Percentiles rank a stretch among this genome's conserved stretches.
Conservation (phyloP, 805 yeast genomes). For the Lipomyces japonicus region DNA sequence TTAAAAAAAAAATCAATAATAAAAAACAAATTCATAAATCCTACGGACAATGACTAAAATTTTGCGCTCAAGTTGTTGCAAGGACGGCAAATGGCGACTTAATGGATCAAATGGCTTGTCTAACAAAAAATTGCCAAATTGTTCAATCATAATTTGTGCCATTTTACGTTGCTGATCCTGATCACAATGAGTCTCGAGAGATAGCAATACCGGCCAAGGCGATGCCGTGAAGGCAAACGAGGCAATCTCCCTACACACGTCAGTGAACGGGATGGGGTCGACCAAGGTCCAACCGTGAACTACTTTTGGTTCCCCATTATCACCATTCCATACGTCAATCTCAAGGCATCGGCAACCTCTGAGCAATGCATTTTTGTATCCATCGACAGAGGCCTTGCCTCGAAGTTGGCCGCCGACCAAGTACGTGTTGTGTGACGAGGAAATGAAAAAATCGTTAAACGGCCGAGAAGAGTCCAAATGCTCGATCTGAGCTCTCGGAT, state of each 20-base stretch:
- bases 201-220: conserved; percentile 76
- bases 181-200: conserved; percentile 79
- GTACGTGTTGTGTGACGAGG: conserved; percentile 90
- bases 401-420: conserved; percentile 83
- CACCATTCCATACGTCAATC: conserved; percentile 88
- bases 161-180: conserved; percentile 59
- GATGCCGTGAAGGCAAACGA: conserved; percentile 85
- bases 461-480: conserved; percentile 54
- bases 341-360: conserved; percentile 91
- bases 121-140: conserved; percentile 57
- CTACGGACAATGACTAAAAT: conserved; percentile 69
- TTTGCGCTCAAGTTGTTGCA: conserved; percentile 62
- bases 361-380: conserved; percentile 80
- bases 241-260: conserved; percentile 59
- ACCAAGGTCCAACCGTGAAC: conserved; percentile 86
- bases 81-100: conserved; percentile 61
- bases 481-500: conserved; percentile 22
- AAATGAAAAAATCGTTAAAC: conserved; percentile 76
- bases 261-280: conserved; percentile 59
- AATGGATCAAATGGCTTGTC: conserved; percentile 38
- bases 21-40: neutral
- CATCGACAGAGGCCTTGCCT: conserved; percentile 82
- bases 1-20: neutral
- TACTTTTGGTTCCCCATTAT: conserved; percentile 59
- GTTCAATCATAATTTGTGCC: conserved; percentile 49